Conservation (phyloP, 2,329 filamentous ascomycete genomes). For the Clonostachys solani region DNA sequence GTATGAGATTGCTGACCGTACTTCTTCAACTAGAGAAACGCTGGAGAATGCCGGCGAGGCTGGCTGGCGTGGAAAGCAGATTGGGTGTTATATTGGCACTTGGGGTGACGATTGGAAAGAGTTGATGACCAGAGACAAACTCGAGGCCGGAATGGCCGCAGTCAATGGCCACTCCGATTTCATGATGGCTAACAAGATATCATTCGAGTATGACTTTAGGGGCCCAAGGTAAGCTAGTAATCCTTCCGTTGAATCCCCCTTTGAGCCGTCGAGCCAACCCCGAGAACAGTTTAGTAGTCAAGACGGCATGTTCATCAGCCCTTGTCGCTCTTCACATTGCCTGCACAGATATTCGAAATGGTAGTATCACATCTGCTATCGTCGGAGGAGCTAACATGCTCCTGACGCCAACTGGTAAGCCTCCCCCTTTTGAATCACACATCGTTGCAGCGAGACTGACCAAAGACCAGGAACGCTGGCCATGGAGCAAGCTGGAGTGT, state of each 20-base stretch:
- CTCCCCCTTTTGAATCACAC: not conserved
- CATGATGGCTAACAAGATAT: not conserved
- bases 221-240: not conserved
- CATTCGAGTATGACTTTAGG: not conserved
- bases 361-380: not conserved
- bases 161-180: not conserved
- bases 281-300: not conserved
- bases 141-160: no score
- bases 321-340: not conserved
- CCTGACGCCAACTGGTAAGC: not conserved
- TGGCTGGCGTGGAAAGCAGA: conserved; percentile 14
- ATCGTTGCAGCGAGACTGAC: not conserved
- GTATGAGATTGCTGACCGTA: no score
- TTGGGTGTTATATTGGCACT: conserved; percentile 25
- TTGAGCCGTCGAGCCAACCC: not conserved
- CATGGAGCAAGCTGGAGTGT: conserved; percentile 14
- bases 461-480: not conserved
- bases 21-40: conserved; percentile 23
- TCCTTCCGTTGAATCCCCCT: no score
- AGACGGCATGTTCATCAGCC: conserved; percentile 2
- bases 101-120: conserved; percentile 22
- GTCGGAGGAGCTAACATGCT: conserved; percentile 1
- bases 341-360: not conserved
- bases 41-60: conserved; percentile 19
- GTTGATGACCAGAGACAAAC: conserved; percentile 10